A percentile compares a stretch with the other conserved stretches of the same genome.
Conservation (phyloP, 768 basidiomycete genomes). For the Zangia roseola region DNA sequence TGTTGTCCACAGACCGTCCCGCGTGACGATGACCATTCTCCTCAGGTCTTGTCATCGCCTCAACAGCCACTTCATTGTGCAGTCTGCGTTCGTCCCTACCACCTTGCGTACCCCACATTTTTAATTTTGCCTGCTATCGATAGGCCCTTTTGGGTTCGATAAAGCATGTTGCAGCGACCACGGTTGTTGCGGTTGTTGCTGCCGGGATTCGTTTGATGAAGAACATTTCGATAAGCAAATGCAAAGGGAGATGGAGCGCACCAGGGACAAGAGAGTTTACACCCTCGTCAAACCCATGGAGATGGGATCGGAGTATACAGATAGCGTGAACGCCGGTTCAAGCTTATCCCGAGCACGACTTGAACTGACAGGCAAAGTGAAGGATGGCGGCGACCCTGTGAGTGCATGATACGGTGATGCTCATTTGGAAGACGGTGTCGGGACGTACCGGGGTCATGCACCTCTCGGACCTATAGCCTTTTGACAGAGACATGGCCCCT, state of each 20-base stretch:
- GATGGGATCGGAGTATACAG: constrained; percentile 8
- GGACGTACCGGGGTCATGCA: too few species aligned
- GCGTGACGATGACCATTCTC: not conserved
- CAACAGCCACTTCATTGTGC: constrained; percentile 10
- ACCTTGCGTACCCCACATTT: not conserved
- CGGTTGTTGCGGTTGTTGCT: constrained; percentile 20
- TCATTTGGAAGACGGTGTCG: too few species aligned
- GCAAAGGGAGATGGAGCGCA: constrained; percentile 18
- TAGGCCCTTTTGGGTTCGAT: constrained; percentile 9
- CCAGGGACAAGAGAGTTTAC: constrained; percentile 13
- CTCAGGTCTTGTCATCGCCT: constrained; percentile 9
- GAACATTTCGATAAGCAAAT: constrained; percentile 18
- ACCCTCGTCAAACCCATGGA: constrained; percentile 4
- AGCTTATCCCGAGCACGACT: not conserved
- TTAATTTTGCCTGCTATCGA: not conserved
- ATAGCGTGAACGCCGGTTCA: not conserved
- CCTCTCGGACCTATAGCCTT: too few species aligned
- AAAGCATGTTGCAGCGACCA: constrained; percentile 12
- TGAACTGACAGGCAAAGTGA: not conserved
- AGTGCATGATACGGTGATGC: too few species aligned
- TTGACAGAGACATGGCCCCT: too few species aligned
- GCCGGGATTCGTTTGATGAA: constrained; percentile 16
- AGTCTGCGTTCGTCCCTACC: constrained; percentile 12
- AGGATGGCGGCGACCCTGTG: not conserved
- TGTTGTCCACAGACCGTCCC: not conserved